Base-by-base conservation (phyloP, 371 early-diverging fungal genomes). In the Furculomyces boomerangus region DNA sequence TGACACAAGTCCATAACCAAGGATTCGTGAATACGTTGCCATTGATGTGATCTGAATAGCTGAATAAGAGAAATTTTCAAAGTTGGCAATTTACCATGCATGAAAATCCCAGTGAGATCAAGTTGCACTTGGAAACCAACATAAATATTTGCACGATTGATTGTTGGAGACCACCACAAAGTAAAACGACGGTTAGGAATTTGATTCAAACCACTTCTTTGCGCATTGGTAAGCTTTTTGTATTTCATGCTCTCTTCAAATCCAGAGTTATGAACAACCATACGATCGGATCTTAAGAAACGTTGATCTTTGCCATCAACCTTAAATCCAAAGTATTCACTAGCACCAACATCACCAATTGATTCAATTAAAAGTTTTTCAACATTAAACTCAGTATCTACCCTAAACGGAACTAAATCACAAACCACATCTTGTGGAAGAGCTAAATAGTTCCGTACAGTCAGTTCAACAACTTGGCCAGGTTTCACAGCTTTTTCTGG, bases 111-210 rank as follows among this genome's bases (percentile, higher is more conserved):
- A 2, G 99, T 99, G 64, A 92, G 72, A 79, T 99, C 99, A 54
- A 99, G 77, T 70, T 93, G 94, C 49, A 91, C 94, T 71, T 95
- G 93, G 92, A 98, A 98, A 72, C 99, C 99, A 55, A 99, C 92
- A 68, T 98, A 97, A 25, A 99, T 97, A 65, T 96, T 92, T 54
- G 89, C 80, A 50, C 91, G 81, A 66, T 99, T 99, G 64, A 99
- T 95, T 1, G 98, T 97, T 10, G 98, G 98, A 30, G 91, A 91
- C 99, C 99, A 99, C 99, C 99, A 99, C 32, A 99, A 77, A 2
- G 95, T 96, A 75, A 99, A 99, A 55, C 98, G 91, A 79, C 96
- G 92, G 72, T 99, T 99, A 35, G 99, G 99, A 73, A 99, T 94
- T 73, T 97, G 93, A 66, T 93, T 93, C 64, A 97, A 71, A 77